Percentiles rank a stretch among this genome's conserved stretches.
Evolutionary conservation across 148 eudicot genomes (phyloP).

Genomic region (Oxyria digyna): DNA sequence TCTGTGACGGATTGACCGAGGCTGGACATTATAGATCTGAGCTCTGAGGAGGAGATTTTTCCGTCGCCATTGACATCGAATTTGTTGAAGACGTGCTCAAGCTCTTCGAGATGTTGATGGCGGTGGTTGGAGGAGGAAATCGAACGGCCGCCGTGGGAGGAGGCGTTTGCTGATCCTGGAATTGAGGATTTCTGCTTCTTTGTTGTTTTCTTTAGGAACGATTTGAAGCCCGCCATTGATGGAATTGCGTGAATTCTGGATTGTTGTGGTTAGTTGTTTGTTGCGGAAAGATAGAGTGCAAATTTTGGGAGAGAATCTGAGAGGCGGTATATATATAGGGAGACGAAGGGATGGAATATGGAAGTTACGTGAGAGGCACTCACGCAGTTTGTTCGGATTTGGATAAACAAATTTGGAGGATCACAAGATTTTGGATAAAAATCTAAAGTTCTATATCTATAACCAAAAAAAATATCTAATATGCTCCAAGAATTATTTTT

Average conservation of each 20-base stretch:
- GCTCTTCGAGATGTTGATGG: conserved; percentile 1
- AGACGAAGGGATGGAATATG: neutral
- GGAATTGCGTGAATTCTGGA: neutral
- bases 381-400: no score
- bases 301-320: neutral
- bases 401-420: no score
- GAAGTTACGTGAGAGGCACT: neutral
- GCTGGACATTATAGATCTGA: conserved; percentile 6
- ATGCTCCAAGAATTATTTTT: no score
- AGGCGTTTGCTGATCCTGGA: neutral
- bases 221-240: conserved; percentile 5
- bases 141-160: conserved; percentile 1
- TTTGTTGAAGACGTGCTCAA: conserved; percentile 5
- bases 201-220: neutral
- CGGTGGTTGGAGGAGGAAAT: neutral
- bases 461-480: no score
- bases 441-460: no score
- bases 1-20: conserved; percentile 3
- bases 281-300: neutral
- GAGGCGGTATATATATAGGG: neutral
- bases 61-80: conserved; percentile 9
- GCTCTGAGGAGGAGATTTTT: conserved; percentile 1
- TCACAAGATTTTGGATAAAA: no score
- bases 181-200: neutral
- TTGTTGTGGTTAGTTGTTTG: neutral